Conservation (phyloP, 805 yeast species). For the Candida sanyiensis region DNA sequence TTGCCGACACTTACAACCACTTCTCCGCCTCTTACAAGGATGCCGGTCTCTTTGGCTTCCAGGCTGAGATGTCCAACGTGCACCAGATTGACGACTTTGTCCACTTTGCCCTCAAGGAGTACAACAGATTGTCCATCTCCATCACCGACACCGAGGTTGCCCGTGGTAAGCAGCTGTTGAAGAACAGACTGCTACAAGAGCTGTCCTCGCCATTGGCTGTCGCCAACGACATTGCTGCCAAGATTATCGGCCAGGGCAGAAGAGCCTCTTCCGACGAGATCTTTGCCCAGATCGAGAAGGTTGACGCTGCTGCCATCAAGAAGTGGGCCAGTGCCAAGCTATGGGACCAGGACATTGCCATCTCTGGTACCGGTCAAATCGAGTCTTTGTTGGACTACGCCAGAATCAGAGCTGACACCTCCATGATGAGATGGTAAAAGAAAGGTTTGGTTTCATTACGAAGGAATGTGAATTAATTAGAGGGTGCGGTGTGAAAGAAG, state of each 20-base stretch:
- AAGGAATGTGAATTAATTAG: too few relatives aligned
- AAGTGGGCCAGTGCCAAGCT: constrained; percentile 70
- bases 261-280: constrained; percentile 56
- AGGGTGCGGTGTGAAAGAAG: not conserved
- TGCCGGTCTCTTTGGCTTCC: constrained; percentile 81
- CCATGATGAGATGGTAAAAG: constrained; percentile 82
- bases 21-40: constrained; percentile 70
- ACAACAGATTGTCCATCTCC: constrained; percentile 79
- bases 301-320: constrained; percentile 53
- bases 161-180: constrained; percentile 68
- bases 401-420: constrained; percentile 85
- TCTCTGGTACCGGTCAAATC: constrained; percentile 81
- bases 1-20: constrained; percentile 67
- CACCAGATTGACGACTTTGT: constrained; percentile 64
- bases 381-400: constrained; percentile 79
- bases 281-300: constrained; percentile 55
- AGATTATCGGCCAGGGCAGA: constrained; percentile 56
- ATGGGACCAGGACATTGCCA: constrained; percentile 82
- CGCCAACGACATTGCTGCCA: constrained; percentile 52
- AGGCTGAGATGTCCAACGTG: constrained; percentile 57
- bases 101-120: constrained; percentile 78
- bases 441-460: too few relatives aligned
- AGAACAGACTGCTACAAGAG: constrained; percentile 51
- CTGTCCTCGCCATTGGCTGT: constrained; percentile 45
- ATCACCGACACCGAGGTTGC: constrained; percentile 72